Base-by-base conservation (phyloP, 2,329 filamentous ascomycete genomes). In the Aphanocladium album region DNA sequence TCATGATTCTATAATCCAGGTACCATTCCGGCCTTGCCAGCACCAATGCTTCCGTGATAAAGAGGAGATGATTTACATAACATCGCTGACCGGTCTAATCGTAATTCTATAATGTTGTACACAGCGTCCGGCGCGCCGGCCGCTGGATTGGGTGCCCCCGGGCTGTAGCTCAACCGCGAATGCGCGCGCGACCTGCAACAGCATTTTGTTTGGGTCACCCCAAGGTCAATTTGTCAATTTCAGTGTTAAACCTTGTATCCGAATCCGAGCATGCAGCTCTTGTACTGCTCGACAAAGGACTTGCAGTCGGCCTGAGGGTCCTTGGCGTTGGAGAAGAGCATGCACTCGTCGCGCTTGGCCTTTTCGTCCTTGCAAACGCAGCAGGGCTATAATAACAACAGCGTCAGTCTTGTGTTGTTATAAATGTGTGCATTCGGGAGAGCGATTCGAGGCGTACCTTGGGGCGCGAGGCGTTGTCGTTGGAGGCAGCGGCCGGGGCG, bases 281-380 rank as follows among this genome's bases (percentile, higher is more conserved):
- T 88, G 80, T 99, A 99, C 72, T 90, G 87, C 30, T 91, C 85
- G 65, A 99, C 89, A 64, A 91, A 83, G 55, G 87, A 83, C 75
- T 87, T 83, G 82, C 95, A 99, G 70, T 96, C 92, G 70, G 85
- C 83, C 69, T 90, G 84, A 43, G 95, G 91, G 72, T 97, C 89
- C 70, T 88, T 83, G 63, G 90, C 83, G 64, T 85, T 92, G 60
- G 91, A 96, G 80, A 98, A 97, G 60, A 99, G 89, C 93, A 99
- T 98, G 82, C 95, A 99, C 77, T 99, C 93, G 79, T 99, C 95
- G 65, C 95, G 91, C 68, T 84, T 84, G 43, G 90, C 82, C 77
- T 99, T 99, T 76, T 99, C 92, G 49, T 95, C 86, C 73, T 93
- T 97, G 85, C 95, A 99, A 33, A 98, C 95, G 74, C 95, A 98